Base-by-base conservation (phyloP, 179 eudicot species). In the Spergularia azorica region DNA sequence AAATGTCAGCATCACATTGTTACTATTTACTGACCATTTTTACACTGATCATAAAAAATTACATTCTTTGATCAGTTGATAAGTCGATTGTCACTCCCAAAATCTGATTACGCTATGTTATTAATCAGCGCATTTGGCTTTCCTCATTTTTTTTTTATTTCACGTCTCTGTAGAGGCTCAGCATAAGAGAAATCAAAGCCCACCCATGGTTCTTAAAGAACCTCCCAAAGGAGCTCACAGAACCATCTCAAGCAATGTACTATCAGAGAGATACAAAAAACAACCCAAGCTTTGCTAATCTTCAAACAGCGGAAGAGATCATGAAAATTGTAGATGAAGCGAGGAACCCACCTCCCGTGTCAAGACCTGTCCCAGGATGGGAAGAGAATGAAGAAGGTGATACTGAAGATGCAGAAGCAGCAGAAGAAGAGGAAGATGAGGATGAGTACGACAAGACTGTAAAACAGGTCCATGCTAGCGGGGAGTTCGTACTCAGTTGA, bases 171-270 rank as follows among this genome's bases (percentile, higher is more conserved):
- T 79, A 86, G 88, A 86, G 88, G 76, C 67, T 86, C 14, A 80
- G 84, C 67, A 60, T 86, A 41, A 83, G 72, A 60, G 88, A 86
- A 71, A 86, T 86, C 56, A 83, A 79, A 64, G 83, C 20, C 17
- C 86, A 86, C 59, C 86, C 88, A 26, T 86, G 88, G 88, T 86
- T 83, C 78, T 48, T 83, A 68, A 86, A 83, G 79, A 83, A 83
- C 72, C 84, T 86, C 4, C 88, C 86, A 0, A 86, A 73, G 71
- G 86, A 80, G 64, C 83, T 85, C 32, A 85, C 82, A 12, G 86
- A 85, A 54, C 65, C 76, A 52, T 84, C 81, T 57, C 88, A 85
- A 66, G 86, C 86, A 0, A 70, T 82, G 20, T 83, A 83, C 74
- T 85, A 78, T 72, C 83, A 80, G 50, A 65, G 69, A 60, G 86